Conservation (phyloP, 1,139 yeast species). For the Yamadazyma epiphylla region DNA sequence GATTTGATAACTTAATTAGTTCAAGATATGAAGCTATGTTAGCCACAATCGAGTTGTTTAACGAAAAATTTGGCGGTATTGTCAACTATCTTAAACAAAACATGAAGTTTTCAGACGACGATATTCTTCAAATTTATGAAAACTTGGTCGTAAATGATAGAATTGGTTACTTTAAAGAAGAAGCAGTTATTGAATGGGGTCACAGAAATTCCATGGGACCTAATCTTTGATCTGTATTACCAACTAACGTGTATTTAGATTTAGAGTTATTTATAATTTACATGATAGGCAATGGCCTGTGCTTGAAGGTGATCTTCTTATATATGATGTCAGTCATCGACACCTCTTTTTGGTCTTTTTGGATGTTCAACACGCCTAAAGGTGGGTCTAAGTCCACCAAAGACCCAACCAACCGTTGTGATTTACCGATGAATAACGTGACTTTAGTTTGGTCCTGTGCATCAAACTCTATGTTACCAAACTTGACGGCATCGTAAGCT, state of each 20-base stretch:
- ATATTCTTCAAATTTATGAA: conserved; percentile 45
- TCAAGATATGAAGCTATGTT: conserved; percentile 74
- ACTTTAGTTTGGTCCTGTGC: conserved; percentile 40
- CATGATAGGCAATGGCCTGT: conserved; percentile 75
- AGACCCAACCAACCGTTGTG: conserved; percentile 62
- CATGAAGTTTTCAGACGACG: conserved; percentile 47
- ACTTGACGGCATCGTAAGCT: conserved; percentile 47
- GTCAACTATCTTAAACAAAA: conserved; percentile 44
- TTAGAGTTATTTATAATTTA: conserved; percentile 19
- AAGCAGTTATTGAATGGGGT: conserved; percentile 21
- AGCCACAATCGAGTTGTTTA: conserved; percentile 49
- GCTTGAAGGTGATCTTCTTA: conserved; percentile 55
- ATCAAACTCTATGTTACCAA: conserved; percentile 58
- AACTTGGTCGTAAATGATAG: conserved; percentile 32
- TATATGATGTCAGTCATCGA: conserved; percentile 53
- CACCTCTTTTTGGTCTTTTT: conserved; percentile 12
- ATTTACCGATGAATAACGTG: conserved; percentile 58
- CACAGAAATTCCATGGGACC: conserved; percentile 17
- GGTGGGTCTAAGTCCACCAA: conserved; percentile 58
- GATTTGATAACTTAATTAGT: conserved; percentile 56
- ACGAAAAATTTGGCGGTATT: conserved; percentile 53
- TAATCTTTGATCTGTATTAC: no score
- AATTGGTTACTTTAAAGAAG: conserved; percentile 16
- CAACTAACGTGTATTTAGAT: no score
- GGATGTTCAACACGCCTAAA: conserved; percentile 48